Evolutionary conservation across 176 grass and related monocot species (phyloP), one percentile per base, ranked within the genome.

Genomic region (Tillandsia fasciculata): DNA sequence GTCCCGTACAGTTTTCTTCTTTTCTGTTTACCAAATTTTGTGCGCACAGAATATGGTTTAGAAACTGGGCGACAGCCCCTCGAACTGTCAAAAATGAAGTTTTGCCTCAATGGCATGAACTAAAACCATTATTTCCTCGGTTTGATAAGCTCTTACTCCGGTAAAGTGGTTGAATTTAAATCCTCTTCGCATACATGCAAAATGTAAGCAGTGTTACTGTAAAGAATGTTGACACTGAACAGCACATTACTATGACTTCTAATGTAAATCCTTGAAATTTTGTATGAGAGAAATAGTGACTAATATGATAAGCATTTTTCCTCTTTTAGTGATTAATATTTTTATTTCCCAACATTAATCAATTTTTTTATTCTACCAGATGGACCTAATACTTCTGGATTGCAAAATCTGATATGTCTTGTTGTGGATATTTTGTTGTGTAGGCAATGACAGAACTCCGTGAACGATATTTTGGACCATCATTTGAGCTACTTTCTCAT

Each of bases 401-500:
- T 18, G 11, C 22, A 9, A 20, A 61, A 61, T 42, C 56, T 61
- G 15, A 18, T 61, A 20, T 8, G 27, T 66, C 14, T 10, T 66
- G 13, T 50, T 63, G 54, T 24, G 29, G 10, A n/a, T 75, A n/a
- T 52, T 20, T 48, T 58, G 10, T 33, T 69, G 70, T 85, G 22
- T 57, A 96, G 92, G 80, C 51, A 26, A 59, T 77, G 11, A 10
- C 66, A 3, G 88, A 88, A 68, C 79, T 91, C 58, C 70, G 83
- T 56, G 92, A 96, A 68, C 80, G 92, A 27, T 91, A 87, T 86
- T 96, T 96, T 57, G 92, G 92, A 51, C 80, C 86, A 72, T 78
- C 79, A n/a, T 86, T 87, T 78, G 92, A 96, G 70, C 64, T 96
- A 49, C 74, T 76, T 70, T 87, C 88, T 63, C 88, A 96, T 68